Evolutionary conservation across 2,329 filamentous ascomycete species (phyloP).

Genomic region (Xylariaceae sp.): DNA sequence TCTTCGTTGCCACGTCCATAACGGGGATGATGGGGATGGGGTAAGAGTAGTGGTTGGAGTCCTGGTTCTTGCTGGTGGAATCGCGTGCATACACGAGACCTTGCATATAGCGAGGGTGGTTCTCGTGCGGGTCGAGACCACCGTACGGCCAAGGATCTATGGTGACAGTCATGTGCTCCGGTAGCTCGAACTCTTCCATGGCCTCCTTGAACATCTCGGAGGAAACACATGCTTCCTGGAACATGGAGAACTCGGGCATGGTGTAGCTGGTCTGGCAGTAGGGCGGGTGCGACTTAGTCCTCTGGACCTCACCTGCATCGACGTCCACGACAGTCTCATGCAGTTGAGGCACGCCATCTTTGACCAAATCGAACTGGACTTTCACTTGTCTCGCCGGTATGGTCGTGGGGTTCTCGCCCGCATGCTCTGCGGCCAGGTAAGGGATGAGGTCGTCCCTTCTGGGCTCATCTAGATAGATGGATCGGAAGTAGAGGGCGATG

Average conservation of each 20-base stretch:
- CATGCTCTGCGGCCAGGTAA: conserved; percentile 28
- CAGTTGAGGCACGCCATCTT: conserved; percentile 28
- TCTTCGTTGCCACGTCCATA: conserved; percentile 50
- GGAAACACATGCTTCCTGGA: conserved; percentile 36
- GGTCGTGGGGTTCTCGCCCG: conserved; percentile 18
- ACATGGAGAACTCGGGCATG: conserved; percentile 35
- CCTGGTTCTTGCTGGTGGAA: conserved; percentile 37
- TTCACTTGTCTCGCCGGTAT: conserved; percentile 37
- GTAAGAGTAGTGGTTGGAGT: conserved; percentile 59
- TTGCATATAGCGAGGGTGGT: conserved; percentile 41
- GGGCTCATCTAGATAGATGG: conserved; percentile 26
- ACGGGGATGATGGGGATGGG: conserved; percentile 55
- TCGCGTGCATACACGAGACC: conserved; percentile 46
- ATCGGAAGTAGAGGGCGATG: conserved; percentile 23
- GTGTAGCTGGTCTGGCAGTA: conserved; percentile 36
- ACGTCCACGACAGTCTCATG: conserved; percentile 37
- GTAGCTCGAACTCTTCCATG: conserved; percentile 41
- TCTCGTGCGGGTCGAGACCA: conserved; percentile 36
- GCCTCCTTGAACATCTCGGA: conserved; percentile 43
- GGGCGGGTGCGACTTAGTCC: conserved; percentile 23
- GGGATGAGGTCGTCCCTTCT: conserved; percentile 22
- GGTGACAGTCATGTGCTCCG: conserved; percentile 38
- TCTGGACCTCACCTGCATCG: conserved; percentile 27
- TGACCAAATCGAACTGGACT: conserved; percentile 41
- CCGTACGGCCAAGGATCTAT: conserved; percentile 66